Percentiles rank a stretch among this genome's conserved stretches.
These are phyloP conservation scores for Pyropia haitanensis DNA, from an alignment of 23 red algal genomes.

Conservation along the genomic window DNA sequence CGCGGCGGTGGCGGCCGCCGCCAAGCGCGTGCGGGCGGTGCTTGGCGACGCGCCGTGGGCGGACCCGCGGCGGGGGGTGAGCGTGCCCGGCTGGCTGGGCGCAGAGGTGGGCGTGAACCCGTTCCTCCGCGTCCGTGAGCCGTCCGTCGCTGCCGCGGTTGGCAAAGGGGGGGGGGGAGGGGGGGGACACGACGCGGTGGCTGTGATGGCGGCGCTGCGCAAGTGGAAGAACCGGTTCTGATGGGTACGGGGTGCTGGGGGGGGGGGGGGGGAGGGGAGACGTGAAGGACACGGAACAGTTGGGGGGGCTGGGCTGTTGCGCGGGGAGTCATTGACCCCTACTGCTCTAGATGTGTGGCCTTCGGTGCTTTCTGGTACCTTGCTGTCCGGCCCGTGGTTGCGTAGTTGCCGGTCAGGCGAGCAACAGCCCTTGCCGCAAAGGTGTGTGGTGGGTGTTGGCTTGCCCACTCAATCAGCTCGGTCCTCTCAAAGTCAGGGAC, in stretches of 20 bases:
- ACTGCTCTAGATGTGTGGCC: too few species aligned
- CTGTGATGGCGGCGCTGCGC: conserved; percentile 45
- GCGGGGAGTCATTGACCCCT: too few species aligned
- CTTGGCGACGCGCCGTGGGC: conserved; percentile 13
- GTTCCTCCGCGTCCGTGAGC: conserved; percentile 60
- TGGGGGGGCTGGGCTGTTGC: too few species aligned
- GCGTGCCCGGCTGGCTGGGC: conserved; percentile 67
- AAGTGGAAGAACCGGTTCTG: conserved; percentile 71
- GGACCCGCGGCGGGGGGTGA: conserved; percentile 8
- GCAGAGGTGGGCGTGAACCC: conserved; percentile 81
- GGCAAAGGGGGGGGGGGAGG: conserved; percentile 6
- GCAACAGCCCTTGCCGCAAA: too few species aligned
- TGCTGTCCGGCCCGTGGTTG: too few species aligned
- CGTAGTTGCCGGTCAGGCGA: too few species aligned
- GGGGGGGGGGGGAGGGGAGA: too few species aligned
- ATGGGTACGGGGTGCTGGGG: neutral
- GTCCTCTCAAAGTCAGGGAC: too few species aligned
- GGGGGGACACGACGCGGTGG: conserved; percentile 12
- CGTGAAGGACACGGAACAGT: too few species aligned
- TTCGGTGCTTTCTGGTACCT: too few species aligned
- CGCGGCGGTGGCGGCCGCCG: conserved; percentile 31
- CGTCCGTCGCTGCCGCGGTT: conserved; percentile 11
- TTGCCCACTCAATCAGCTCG: too few species aligned
- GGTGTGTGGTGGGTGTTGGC: too few species aligned
- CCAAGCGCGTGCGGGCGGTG: conserved; percentile 47